These are phyloP conservation scores for Vanderwaltozyma tropicalis DNA, from an alignment of 805 yeast species.

Conservation along the genomic window DNA sequence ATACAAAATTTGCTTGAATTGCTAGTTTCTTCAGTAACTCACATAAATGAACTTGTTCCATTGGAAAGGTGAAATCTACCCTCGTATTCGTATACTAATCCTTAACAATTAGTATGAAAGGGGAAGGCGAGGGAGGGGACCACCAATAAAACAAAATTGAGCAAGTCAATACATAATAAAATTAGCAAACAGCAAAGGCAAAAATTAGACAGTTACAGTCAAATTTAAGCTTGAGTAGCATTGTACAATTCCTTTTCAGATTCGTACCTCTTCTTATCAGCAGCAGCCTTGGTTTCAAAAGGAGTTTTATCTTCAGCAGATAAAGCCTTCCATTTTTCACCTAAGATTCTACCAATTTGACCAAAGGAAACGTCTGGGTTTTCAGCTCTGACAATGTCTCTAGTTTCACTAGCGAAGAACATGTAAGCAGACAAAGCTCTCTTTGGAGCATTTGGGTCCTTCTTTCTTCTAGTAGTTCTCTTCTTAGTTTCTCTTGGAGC, in stretches of 20 bases:
- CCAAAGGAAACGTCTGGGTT: constrained; percentile 95
- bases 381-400: constrained; percentile 91
- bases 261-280: constrained; percentile 97
- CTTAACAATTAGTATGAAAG: too few species aligned
- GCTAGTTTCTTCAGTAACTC: too few species aligned
- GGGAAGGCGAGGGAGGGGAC: too few species aligned
- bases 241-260: constrained; percentile 84
- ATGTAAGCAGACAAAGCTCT: constrained; percentile 96
- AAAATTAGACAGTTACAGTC: background rate
- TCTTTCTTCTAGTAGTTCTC: constrained; percentile 37
- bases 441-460: constrained; percentile 98
- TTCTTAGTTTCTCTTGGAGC: constrained; percentile 29
- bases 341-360: constrained; percentile 88
- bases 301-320: constrained; percentile 75
- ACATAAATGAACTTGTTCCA: too few species aligned
- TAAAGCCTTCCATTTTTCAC: constrained; percentile 94
- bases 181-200: background rate
- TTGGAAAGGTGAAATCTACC: too few species aligned
- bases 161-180: too few species aligned
- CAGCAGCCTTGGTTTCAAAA: constrained; percentile 85
- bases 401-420: constrained; percentile 96
- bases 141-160: too few species aligned
- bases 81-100: too few species aligned
- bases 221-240: constrained; percentile 27
- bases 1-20: too few species aligned